Conservation (phyloP, 495 filamentous ascomycete genomes). For the Aspergillus incahuasiensis region DNA sequence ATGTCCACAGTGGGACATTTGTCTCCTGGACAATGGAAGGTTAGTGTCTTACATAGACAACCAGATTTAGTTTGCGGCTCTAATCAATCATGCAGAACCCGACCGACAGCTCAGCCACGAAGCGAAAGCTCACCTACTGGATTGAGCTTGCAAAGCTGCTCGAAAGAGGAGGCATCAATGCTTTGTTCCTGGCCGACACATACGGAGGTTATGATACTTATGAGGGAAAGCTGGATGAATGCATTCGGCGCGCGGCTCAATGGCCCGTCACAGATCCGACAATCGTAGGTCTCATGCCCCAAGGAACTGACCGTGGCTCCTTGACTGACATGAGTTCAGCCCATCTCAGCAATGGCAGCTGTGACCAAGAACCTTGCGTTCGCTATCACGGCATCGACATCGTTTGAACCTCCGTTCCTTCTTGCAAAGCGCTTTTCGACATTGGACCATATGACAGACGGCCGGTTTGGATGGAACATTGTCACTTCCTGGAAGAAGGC, state of each 20-base stretch:
- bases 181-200: constrained; percentile 58
- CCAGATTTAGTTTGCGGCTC: background rate
- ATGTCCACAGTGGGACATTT: constrained; percentile 60
- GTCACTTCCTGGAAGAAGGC: constrained; percentile 58
- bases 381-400: constrained; percentile 49
- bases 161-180: constrained; percentile 55
- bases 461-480: constrained; percentile 62
- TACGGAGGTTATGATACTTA: constrained; percentile 58
- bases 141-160: constrained; percentile 56
- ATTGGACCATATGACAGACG: constrained; percentile 58
- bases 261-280: constrained; percentile 54
- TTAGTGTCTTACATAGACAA: constrained; percentile 15
- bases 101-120: constrained; percentile 51
- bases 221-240: constrained; percentile 49
- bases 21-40: constrained; percentile 61
- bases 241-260: constrained; percentile 49
- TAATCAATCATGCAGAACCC: constrained; percentile 37
- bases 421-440: constrained; percentile 58
- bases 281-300: constrained; percentile 39
- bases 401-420: constrained; percentile 54
- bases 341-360: constrained; percentile 47
- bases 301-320: background rate
- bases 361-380: constrained; percentile 46
- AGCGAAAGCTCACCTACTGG: constrained; percentile 55
- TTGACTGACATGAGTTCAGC: constrained; percentile 22